Base-by-base conservation (phyloP, 208 protist genomes). In the Trypanosoma vivax region DNA sequence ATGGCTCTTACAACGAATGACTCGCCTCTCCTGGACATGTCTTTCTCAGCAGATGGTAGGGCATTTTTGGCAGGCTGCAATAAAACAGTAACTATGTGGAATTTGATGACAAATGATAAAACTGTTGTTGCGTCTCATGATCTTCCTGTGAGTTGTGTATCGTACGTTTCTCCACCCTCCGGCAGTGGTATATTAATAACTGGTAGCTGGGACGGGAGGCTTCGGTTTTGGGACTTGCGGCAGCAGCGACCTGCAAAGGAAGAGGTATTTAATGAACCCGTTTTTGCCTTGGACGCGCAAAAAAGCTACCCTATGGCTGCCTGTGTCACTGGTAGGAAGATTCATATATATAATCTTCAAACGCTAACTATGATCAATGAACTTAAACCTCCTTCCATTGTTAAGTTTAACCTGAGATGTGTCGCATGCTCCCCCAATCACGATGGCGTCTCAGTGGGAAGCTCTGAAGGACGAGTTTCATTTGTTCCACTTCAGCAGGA, bases 221-320 rank as follows among this genome's bases (percentile, higher is more conserved):
- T 94, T 49, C 75, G 80, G 5, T 88, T 83, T 67, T 94, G 87
- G 87, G 87, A 94, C 60, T 60, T 88, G 16, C 66, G 80, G 14
- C 76, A 85, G 57, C 74, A 45, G 40, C 66, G 61, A 40, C 76
- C 68, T 35, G 59, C 74, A 9, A 83, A 83, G 52, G 76, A 88
- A 37, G 68, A 89, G 46, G 74, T 79, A 37, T 45, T 89, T 16
- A 78, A 76, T 2, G 77, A 84, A 18, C 86, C 86, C 16, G 67
- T 90, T 30, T 86, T 89, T 57, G 71, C 61, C 0, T 70, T 93
- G 37, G 86, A 93, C 48, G 77, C 75, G 24, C 73, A 83, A 34
- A 61, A 55, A 43, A 66, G 60, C 14, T 60, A 55, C 25, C 76
- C 76, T 11, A 83, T 93, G 73, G 70, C 79, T 60, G 64, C 77